These are phyloP conservation scores for Sordariomycetes sp. DNA, from an alignment of 2,329 filamentous ascomycete genomes.

Conservation along the genomic window DNA sequence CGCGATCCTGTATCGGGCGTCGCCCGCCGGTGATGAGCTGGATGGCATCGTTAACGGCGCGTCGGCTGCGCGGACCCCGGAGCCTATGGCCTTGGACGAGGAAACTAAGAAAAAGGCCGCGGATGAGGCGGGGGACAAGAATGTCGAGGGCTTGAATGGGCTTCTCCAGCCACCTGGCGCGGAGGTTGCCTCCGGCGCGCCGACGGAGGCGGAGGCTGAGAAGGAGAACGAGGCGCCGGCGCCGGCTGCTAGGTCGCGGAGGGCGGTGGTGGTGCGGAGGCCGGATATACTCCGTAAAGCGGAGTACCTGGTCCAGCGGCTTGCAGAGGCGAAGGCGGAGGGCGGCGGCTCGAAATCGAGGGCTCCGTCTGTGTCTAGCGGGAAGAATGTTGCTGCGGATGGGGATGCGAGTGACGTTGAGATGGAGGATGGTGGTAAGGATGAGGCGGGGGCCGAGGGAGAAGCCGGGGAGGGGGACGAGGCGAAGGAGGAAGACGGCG, in stretches of 20 bases:
- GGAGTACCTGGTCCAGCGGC: slow-evolving; percentile 40
- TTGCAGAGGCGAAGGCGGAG: slow-evolving; percentile 29
- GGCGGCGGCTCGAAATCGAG: slow-evolving; percentile 25
- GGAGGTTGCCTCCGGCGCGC: not conserved
- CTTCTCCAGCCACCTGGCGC: slow-evolving; percentile 1
- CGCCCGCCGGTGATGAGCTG: not conserved
- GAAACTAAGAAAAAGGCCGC: slow-evolving; percentile 13
- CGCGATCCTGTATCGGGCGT: not conserved
- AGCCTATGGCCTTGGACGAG: not conserved
- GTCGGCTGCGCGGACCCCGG: not conserved
- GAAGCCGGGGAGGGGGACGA: slow-evolving; percentile 5
- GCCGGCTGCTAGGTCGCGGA: slow-evolving; percentile 23
- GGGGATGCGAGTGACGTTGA: slow-evolving; percentile 22
- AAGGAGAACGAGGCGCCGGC: slow-evolving; percentile 8
- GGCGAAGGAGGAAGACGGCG: slow-evolving; percentile 2
- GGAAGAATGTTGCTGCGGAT: slow-evolving; percentile 25
- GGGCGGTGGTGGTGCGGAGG: slow-evolving; percentile 33
- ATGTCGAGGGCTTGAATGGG: slow-evolving; percentile 25
- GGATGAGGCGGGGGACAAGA: slow-evolving; percentile 14
- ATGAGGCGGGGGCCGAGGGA: slow-evolving; percentile 12
- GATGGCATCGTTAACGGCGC: not conserved
- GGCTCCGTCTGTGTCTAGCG: slow-evolving; percentile 36
- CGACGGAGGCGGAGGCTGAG: not conserved
- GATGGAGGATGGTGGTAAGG: slow-evolving; percentile 19
- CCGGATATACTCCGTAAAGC: slow-evolving; percentile 49